phyloP scores from a whole-genome alignment of 305 asterid genomes.

The Rubia tinctorum region DNA sequence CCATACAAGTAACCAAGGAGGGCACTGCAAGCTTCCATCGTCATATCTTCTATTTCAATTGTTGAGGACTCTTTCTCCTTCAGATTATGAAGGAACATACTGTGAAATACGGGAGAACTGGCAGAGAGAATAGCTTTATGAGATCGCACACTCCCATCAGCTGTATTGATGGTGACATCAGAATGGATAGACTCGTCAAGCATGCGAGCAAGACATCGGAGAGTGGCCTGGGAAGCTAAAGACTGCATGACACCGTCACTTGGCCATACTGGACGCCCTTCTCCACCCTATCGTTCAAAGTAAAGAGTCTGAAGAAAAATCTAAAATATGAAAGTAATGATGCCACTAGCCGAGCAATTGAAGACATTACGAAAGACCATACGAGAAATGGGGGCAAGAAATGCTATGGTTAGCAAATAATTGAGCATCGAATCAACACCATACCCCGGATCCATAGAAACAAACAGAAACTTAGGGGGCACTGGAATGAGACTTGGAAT shows the following conservation, averaged over 20 bases:
- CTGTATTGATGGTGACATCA: conserved; percentile 81
- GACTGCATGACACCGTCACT: conserved; percentile 57
- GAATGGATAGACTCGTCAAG: conserved; percentile 78
- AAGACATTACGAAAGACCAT: not conserved
- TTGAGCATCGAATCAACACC: not conserved
- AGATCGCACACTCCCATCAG: conserved; percentile 68
- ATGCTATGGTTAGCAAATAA: not conserved
- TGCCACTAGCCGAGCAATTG: not conserved
- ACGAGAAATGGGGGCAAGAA: not conserved
- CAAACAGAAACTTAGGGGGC: not conserved
- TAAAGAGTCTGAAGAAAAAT: not conserved
- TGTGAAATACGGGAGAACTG: conserved; percentile 81
- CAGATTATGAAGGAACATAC: conserved; percentile 88
- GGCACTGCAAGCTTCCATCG: conserved; percentile 74
- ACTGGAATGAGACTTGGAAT: no score
- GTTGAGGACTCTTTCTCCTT: conserved; percentile 91
- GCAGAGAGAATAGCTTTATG: conserved; percentile 90
- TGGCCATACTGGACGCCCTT: conserved; percentile 83
- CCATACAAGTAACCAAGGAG: conserved; percentile 82
- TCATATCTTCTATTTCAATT: conserved; percentile 80
- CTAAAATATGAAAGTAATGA: not conserved
- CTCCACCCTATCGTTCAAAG: conserved; percentile 61
- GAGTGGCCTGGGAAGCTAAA: conserved; percentile 67
- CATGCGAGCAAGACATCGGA: conserved; percentile 82
- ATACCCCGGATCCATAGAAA: not conserved